phyloP scores from a whole-genome alignment of 1,139 yeast genomes.

The Zygotorulaspora mrakii region DNA sequence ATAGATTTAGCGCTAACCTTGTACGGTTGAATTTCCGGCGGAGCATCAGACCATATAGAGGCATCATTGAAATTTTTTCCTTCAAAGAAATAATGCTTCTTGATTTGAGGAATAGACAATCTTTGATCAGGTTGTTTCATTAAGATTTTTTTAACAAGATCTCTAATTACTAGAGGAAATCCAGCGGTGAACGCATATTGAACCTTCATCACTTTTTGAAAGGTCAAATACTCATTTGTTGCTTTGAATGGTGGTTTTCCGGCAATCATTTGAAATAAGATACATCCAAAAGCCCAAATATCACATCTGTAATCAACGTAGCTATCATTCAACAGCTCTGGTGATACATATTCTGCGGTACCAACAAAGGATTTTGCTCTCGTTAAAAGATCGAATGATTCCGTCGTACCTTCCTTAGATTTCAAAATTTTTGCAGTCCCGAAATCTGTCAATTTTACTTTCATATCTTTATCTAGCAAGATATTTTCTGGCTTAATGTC shows the following conservation, averaged over 20 bases:
- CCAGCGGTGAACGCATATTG: conserved; percentile 82
- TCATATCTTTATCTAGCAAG: conserved; percentile 72
- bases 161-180: conserved; percentile 66
- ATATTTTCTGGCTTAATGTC: conserved; percentile 95
- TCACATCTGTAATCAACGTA: conserved; percentile 85
- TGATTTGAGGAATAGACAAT: conserved; percentile 63
- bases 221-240: conserved; percentile 87
- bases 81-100: conserved; percentile 72
- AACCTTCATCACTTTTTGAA: conserved; percentile 83
- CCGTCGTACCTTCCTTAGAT: conserved; percentile 36
- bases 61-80: conserved; percentile 59
- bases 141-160: conserved; percentile 65
- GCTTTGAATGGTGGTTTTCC: conserved; percentile 97
- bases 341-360: conserved; percentile 76
- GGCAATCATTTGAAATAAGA: conserved; percentile 85
- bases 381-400: conserved; percentile 49
- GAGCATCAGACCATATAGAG: conserved; percentile 62
- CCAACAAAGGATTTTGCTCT: conserved; percentile 84
- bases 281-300: conserved; percentile 96
- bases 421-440: conserved; percentile 90
- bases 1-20: conserved; percentile 46
- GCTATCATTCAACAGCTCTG: conserved; percentile 82
- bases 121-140: conserved; percentile 67
- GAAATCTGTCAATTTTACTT: conserved; percentile 91
- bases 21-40: conserved; percentile 80